phyloP scores from a whole-genome alignment of 352 stramenopile genomes.

The Phytophthora chlamydospora region DNA sequence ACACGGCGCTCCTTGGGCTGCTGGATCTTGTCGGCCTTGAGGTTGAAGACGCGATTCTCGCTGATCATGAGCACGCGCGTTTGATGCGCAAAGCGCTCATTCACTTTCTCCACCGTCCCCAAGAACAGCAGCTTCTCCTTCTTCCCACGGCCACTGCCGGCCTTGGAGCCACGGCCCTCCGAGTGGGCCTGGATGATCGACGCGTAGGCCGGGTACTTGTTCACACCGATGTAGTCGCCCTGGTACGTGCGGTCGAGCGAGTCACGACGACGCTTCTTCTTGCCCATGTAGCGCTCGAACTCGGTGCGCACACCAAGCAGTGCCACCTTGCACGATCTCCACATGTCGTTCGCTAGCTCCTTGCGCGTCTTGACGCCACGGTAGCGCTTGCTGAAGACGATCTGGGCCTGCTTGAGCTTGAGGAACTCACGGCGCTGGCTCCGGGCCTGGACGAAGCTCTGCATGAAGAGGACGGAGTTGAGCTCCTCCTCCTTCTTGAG shows the following conservation, averaged over 20 bases:
- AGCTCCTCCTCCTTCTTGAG: slow-evolving; percentile 64
- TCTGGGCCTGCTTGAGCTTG: slow-evolving; percentile 62
- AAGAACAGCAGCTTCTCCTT: slow-evolving; percentile 78
- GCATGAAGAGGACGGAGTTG: slow-evolving; percentile 76
- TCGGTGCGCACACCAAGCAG: slow-evolving; percentile 81
- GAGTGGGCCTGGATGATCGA: slow-evolving; percentile 66
- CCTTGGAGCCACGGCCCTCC: slow-evolving; percentile 32
- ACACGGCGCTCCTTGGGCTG: slow-evolving; percentile 82
- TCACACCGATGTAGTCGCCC: slow-evolving; percentile 82
- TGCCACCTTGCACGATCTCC: slow-evolving; percentile 72
- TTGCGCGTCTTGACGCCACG: slow-evolving; percentile 78
- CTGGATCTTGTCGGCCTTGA: slow-evolving; percentile 86
- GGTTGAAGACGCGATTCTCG: slow-evolving; percentile 80
- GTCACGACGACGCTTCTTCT: slow-evolving; percentile 88
- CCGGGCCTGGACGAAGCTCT: slow-evolving; percentile 72
- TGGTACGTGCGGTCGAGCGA: slow-evolving; percentile 77
- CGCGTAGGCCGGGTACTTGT: slow-evolving; percentile 69
- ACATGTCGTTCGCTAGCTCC: slow-evolving; percentile 69
- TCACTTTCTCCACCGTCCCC: slow-evolving; percentile 77
- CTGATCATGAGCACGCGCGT: slow-evolving; percentile 76
- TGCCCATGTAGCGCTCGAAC: slow-evolving; percentile 83
- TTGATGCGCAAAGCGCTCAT: slow-evolving; percentile 86
- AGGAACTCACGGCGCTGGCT: slow-evolving; percentile 60
- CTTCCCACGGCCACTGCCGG: slow-evolving; percentile 21
- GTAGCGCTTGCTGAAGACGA: slow-evolving; percentile 81